phyloP scores from a whole-genome alignment of 1,284 basidiomycete genomes.

The Rhodotorula sp. region DNA sequence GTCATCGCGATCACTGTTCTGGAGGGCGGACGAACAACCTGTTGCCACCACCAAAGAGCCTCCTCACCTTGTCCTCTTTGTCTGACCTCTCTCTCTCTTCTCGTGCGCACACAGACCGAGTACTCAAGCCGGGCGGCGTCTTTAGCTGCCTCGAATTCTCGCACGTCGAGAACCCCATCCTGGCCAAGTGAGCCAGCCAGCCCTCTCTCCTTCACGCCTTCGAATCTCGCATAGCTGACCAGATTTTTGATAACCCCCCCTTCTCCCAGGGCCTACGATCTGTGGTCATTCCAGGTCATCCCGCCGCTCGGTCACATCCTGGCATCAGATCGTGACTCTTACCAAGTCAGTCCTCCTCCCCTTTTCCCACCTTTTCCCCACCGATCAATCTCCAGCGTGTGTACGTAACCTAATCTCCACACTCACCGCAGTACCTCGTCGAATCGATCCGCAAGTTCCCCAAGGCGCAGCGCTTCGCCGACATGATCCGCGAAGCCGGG shows the following conservation, averaged over 20 bases:
- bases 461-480: conserved; percentile 80
- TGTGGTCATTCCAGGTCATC: conserved; percentile 95
- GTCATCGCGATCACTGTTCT: no score
- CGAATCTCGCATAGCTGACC: not conserved
- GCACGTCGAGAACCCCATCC: conserved; percentile 81
- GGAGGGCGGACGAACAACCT: not conserved
- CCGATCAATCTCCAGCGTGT: not conserved
- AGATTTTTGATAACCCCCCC: not conserved
- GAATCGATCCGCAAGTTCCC: conserved; percentile 97
- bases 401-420: not conserved
- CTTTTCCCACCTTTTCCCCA: conserved; percentile 50
- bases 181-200: conserved; percentile 66
- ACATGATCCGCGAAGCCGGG: conserved; percentile 61
- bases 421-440: conserved; percentile 68
- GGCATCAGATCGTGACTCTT: conserved; percentile 91
- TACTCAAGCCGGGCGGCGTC: conserved; percentile 92
- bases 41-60: not conserved
- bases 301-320: conserved; percentile 91
- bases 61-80: no score
- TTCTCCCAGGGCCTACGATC: conserved; percentile 72
- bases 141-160: conserved; percentile 98
- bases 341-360: conserved; percentile 63
- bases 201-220: conserved; percentile 5
- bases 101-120: conserved; percentile 59
- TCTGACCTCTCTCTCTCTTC: not conserved